These are phyloP conservation scores for Postia placenta DNA, from an alignment of 768 basidiomycete species.

Conservation along the genomic window DNA sequence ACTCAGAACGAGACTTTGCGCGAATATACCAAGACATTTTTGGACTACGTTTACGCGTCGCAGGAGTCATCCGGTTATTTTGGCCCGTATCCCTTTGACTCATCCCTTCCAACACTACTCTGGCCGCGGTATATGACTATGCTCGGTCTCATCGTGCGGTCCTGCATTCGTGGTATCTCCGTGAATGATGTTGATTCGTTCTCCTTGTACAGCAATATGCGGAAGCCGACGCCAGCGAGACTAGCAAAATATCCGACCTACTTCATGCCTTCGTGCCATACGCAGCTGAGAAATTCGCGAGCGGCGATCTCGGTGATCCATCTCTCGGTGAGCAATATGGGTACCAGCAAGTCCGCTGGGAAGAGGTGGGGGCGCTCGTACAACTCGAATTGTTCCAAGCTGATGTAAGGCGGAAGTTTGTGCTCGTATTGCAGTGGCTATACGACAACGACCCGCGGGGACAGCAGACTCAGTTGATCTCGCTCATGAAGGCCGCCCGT, in stretches of 20 bases:
- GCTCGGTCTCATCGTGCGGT: constrained; percentile 2
- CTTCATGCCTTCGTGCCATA: not conserved
- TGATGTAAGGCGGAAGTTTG: not conserved
- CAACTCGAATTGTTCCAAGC: not conserved
- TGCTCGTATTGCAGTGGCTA: not conserved
- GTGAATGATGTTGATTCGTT: not conserved
- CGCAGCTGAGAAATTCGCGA: not conserved
- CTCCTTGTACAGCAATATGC: not conserved
- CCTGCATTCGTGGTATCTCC: not conserved
- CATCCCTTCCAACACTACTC: not conserved
- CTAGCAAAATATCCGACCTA: not conserved
- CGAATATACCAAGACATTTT: not conserved
- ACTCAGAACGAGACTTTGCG: not conserved
- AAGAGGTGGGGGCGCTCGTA: constrained; percentile 1
- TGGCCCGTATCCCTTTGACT: not conserved
- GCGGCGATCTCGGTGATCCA: not conserved
- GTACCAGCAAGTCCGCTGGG: constrained; percentile 1
- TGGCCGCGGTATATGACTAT: constrained; percentile 1
- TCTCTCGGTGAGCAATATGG: not conserved
- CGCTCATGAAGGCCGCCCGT: not conserved
- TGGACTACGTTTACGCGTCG: not conserved
- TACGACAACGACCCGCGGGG: constrained; percentile 2
- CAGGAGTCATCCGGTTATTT: not conserved
- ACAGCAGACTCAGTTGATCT: not conserved
- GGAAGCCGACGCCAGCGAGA: not conserved